A percentile compares a stretch with the other conserved stretches of the same genome.
phyloP scores from a whole-genome alignment of 345 rosid genomes.

The Cardamine chenopodiifolia region DNA sequence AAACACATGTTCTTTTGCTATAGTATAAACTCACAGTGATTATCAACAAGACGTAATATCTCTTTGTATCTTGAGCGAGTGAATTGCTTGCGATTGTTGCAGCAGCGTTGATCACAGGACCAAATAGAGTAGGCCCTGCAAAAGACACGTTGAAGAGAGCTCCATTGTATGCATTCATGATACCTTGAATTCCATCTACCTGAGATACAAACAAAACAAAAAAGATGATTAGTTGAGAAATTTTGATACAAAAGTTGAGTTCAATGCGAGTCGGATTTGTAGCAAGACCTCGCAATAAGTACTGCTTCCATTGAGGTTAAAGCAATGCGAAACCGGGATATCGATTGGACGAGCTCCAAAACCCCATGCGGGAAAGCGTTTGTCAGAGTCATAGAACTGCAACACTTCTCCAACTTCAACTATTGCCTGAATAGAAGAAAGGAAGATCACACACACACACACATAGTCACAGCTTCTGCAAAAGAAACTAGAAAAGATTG shows the following conservation, averaged over 20 bases:
- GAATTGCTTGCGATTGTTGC: slow-evolving; percentile 73
- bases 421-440: slow-evolving; percentile 60
- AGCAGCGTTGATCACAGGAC: slow-evolving; percentile 80
- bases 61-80: slow-evolving; percentile 56
- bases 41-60: slow-evolving; percentile 80
- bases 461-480: slow-evolving; percentile 11
- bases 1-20: neutral
- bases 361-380: slow-evolving; percentile 93
- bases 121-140: slow-evolving; percentile 98
- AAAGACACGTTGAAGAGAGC: slow-evolving; percentile 91
- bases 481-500: neutral
- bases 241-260: slow-evolving; percentile 1
- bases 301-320: slow-evolving; percentile 91
- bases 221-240: neutral
- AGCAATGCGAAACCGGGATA: slow-evolving; percentile 94
- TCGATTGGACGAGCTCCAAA: slow-evolving; percentile 99
- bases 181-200: slow-evolving; percentile 95
- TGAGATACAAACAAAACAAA: slow-evolving; percentile 20
- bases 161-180: slow-evolving; percentile 73
- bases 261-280: neutral
- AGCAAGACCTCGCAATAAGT: slow-evolving; percentile 67
- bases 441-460: neutral
- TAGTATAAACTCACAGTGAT: slow-evolving; percentile 65
- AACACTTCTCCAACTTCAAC: slow-evolving; percentile 85
- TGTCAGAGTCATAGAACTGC: slow-evolving; percentile 83